Percentiles rank a stretch among this genome's conserved stretches.
phyloP scores from a whole-genome alignment of 208 protist species.

The Naegleria lovaniensis region DNA sequence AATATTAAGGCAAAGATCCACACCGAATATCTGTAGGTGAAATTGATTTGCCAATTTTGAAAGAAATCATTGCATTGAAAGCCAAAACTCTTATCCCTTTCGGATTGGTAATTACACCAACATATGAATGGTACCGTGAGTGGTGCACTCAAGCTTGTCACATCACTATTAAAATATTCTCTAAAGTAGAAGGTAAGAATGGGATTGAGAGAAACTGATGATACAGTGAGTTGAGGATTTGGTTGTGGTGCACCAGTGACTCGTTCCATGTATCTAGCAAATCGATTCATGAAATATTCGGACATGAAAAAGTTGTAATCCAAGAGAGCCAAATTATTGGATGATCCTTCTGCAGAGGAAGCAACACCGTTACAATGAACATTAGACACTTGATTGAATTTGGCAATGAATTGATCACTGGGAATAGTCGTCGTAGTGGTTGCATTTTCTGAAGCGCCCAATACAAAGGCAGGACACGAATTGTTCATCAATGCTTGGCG shows the following conservation, averaged over 20 bases:
- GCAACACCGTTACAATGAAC: neutral
- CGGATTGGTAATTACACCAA: neutral
- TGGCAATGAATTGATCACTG: neutral
- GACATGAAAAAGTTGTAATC: neutral
- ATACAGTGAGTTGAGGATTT: neutral
- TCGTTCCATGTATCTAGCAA: neutral
- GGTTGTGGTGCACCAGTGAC: neutral
- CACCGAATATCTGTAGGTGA: neutral
- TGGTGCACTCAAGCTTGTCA: neutral
- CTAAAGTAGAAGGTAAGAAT: neutral
- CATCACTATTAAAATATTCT: neutral
- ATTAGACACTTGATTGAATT: neutral
- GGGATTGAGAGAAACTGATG: neutral
- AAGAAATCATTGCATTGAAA: neutral
- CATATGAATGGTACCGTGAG: neutral
- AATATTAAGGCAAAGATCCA: neutral
- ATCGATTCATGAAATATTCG: neutral
- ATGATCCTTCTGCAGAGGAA: too few relatives aligned
- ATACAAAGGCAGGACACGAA: neutral
- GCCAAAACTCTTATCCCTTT: neutral
- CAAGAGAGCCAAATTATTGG: neutral
- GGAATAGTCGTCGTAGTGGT: too few relatives aligned
- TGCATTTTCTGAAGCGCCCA: neutral
- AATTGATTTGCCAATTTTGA: neutral
- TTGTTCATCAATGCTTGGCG: neutral